Evolutionary conservation across 2,329 filamentous ascomycete species (phyloP), one percentile per base, ranked within the genome.

Genomic region (Beauveria asiatica): DNA sequence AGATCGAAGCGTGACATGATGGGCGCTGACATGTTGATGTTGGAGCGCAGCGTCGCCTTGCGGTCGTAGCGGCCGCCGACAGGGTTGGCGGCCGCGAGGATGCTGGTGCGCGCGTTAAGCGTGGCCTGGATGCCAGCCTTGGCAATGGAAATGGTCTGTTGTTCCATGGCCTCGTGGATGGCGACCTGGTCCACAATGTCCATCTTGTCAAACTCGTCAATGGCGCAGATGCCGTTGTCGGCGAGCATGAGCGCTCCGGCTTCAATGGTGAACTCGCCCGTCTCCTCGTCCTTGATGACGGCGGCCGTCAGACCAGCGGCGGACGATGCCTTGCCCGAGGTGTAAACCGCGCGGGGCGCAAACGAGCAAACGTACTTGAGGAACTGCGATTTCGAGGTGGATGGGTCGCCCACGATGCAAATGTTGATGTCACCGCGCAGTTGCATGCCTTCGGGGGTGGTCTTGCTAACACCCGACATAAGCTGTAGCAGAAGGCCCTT

Each of bases 121-220:
- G 94, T 99, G 4, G 94, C 95, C 73, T 99, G 94, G 62, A 99
- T 99, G 69, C 94, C 94, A 5, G 94, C 94, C 76, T 99, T 99
- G 62, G 94, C 93, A 69, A 99, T 99, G 9, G 92, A 97, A 65
- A 99, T 99, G 5, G 94, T 99, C 76, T 99, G 94, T 78, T 99
- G 94, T 83, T 99, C 94, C 94, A 99, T 99, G 62, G 94, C 94
- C 84, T 99, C 94, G 82, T 99, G 94, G 69, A 99, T 99, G 65
- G 94, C 94, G 59, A 99, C 94, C 76, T 99, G 94, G 72, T 99
- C 94, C 57, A 79, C 86, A 63, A 99, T 89, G 69, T 99, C 94
- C 94, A 99, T 99, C 79, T 99, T 99, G 83, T 99, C 94, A 68
- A 99, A 99, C 72, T 99, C 94, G 71, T 99, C 94, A 71, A 99